phyloP scores from a whole-genome alignment of 805 yeast species.

The Lipomyces spencermartinsiae region DNA sequence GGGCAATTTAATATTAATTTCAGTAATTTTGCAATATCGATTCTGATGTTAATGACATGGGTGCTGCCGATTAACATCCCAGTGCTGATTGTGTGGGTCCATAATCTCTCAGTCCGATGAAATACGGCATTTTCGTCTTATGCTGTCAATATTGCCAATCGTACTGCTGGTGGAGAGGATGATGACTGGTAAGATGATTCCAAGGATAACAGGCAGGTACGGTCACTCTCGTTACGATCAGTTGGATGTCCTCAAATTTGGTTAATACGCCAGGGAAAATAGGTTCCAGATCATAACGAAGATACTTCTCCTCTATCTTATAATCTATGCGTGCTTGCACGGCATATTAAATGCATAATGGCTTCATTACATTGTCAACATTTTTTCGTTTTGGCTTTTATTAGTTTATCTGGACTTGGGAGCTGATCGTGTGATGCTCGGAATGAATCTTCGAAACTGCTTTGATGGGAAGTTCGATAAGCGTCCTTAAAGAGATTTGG shows the following conservation, averaged over 20 bases:
- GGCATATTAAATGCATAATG: slow-evolving; percentile 86
- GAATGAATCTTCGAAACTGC: not conserved
- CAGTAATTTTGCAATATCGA: slow-evolving; percentile 65
- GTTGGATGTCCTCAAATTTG: slow-evolving; percentile 17
- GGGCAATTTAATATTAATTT: slow-evolving; percentile 42
- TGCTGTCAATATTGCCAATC: slow-evolving; percentile 74
- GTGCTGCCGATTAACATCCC: slow-evolving; percentile 81
- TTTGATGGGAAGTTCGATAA: slow-evolving; percentile 17
- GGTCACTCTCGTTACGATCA: not conserved
- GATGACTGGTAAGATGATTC: slow-evolving; percentile 56
- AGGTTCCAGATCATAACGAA: slow-evolving; percentile 47
- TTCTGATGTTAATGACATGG: slow-evolving; percentile 75
- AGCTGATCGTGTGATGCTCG: not conserved
- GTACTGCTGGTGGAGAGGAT: slow-evolving; percentile 64
- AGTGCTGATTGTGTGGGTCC: slow-evolving; percentile 78
- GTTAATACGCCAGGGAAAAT: slow-evolving; percentile 4
- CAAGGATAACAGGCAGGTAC: slow-evolving; percentile 44
- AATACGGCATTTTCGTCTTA: slow-evolving; percentile 84
- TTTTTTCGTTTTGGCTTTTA: slow-evolving; percentile 48
- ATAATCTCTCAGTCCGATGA: slow-evolving; percentile 79
- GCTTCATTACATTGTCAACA: slow-evolving; percentile 77
- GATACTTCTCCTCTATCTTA: slow-evolving; percentile 57
- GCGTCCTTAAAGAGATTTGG: slow-evolving; percentile 12
- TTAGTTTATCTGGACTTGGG: slow-evolving; percentile 29
- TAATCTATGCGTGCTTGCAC: slow-evolving; percentile 67